Evolutionary conservation across 2,329 filamentous ascomycete genomes (phyloP), one percentile per base, ranked within the genome.

Genomic region (Nothophaeocryptopus gaeumannii): DNA sequence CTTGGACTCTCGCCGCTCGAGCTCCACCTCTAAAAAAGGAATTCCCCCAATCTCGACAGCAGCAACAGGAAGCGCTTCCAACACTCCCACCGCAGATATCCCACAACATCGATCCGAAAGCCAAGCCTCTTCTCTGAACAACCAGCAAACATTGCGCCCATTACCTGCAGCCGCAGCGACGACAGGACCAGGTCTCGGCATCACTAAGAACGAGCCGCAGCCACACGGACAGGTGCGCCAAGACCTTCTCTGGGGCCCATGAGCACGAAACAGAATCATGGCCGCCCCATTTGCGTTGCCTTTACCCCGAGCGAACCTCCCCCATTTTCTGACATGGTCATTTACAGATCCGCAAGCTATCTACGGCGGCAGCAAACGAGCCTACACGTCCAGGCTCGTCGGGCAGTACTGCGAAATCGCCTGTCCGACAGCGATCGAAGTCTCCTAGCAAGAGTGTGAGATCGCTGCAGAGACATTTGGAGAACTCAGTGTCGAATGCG

Each of bases 1-100:
- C 67, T 80, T 97, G 20, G 91, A 96, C 68, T 95, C 88, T 70
- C 84, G 92, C 45, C 85, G 92, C 37, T 95, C 89, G 67, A 96
- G 91, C 70, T 88, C 86, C 11, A 86, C 81, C 46, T 95, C 88
- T 50, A 91, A 87, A 70, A 91, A 89, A 67, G 85, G 86, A 32
- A 69, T 83, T 8, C 81, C 70, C 1, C 55, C 54, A 9, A 47
- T 51, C 11, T 43, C 58, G 5, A 54, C 55, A 7, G 56, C 40
- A 20, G 45, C 54, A 5, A 47, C 35, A 2, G 55, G 44, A 13
- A 47, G 41, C 12, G 48, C 52, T 12, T 51, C 56, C 7, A 44
- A 37, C 8, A 53, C 41, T 8, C 39, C 47, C 7, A 50, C 51
- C 29, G 20, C 45, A 4, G 51, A 54, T n/a, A 48, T 44, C 8